Conservation (phyloP, 2,329 filamentous ascomycete genomes). For the Aspergillus brasiliensis region DNA sequence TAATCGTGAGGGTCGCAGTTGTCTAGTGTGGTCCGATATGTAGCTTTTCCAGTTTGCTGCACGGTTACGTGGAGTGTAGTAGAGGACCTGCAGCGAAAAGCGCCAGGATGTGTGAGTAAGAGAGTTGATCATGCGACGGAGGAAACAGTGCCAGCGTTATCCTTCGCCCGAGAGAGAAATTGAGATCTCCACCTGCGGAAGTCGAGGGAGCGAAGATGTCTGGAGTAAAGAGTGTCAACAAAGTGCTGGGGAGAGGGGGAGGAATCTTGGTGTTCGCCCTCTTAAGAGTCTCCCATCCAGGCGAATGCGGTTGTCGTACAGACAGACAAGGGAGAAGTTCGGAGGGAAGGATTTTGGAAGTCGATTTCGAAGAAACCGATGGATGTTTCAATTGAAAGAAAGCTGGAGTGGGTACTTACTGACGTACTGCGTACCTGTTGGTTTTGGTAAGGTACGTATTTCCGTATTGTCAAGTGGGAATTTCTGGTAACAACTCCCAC, state of each 20-base stretch:
- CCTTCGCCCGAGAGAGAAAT: slow-evolving; percentile 12
- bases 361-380: slow-evolving; percentile 28
- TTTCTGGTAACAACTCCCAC: background rate
- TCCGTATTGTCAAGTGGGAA: slow-evolving; percentile 12
- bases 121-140: slow-evolving; percentile 31
- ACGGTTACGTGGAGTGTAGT: slow-evolving; percentile 39
- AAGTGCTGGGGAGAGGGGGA: background rate
- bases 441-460: slow-evolving; percentile 11
- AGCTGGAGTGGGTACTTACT: slow-evolving; percentile 25
- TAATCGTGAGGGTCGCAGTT: slow-evolving; percentile 28
- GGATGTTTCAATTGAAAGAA: slow-evolving; percentile 30
- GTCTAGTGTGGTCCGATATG: slow-evolving; percentile 30
- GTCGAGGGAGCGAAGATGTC: slow-evolving; percentile 8
- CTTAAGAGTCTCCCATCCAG: slow-evolving; percentile 12
- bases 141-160: slow-evolving; percentile 19
- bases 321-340: slow-evolving; percentile 22
- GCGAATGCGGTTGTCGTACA: slow-evolving; percentile 14
- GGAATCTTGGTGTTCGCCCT: slow-evolving; percentile 3
- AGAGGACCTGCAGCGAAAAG: slow-evolving; percentile 30
- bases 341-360: slow-evolving; percentile 27
- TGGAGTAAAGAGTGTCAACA: background rate
- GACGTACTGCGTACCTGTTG: slow-evolving; percentile 14
- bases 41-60: slow-evolving; percentile 34
- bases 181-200: slow-evolving; percentile 14
- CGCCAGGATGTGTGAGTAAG: slow-evolving; percentile 28